Conservation (phyloP, 805 yeast genomes). For the Teunomyces panamensis region DNA sequence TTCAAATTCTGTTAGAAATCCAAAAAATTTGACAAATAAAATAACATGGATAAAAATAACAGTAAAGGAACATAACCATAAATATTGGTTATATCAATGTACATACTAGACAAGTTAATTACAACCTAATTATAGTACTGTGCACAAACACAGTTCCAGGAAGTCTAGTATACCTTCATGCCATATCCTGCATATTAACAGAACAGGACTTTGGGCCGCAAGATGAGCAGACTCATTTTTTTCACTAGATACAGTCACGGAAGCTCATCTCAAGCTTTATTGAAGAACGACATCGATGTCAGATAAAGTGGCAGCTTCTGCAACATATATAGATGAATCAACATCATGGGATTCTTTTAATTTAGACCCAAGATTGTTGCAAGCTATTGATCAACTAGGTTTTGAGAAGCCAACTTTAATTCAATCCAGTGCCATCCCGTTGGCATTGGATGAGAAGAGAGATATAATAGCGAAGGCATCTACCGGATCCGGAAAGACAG, state of each 20-base stretch:
- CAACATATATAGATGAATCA: constrained; percentile 69
- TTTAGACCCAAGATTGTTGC: constrained; percentile 77
- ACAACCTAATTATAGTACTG: no score
- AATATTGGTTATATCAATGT: no score
- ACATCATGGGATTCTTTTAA: constrained; percentile 71
- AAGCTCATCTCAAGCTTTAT: neutral
- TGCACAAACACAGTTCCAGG: no score
- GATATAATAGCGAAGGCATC: constrained; percentile 92
- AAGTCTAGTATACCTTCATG: no score
- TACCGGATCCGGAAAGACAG: constrained; percentile 95
- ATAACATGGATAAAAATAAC: no score
- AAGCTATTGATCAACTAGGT: constrained; percentile 79
- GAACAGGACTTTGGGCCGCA: neutral
- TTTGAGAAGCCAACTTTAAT: constrained; percentile 85
- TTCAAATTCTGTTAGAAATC: no score
- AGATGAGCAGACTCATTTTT: constrained; percentile 1
- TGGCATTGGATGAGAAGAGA: constrained; percentile 85
- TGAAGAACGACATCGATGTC: constrained; percentile 6
- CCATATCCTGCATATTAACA: neutral
- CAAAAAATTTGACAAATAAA: no score
- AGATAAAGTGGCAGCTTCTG: constrained; percentile 48
- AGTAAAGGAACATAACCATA: no score
- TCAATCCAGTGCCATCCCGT: constrained; percentile 87
- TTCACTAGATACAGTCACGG: neutral
- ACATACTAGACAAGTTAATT: no score